Conservation (phyloP, 495 filamentous ascomycete species). For the Lasiosphaeria hispida region DNA sequence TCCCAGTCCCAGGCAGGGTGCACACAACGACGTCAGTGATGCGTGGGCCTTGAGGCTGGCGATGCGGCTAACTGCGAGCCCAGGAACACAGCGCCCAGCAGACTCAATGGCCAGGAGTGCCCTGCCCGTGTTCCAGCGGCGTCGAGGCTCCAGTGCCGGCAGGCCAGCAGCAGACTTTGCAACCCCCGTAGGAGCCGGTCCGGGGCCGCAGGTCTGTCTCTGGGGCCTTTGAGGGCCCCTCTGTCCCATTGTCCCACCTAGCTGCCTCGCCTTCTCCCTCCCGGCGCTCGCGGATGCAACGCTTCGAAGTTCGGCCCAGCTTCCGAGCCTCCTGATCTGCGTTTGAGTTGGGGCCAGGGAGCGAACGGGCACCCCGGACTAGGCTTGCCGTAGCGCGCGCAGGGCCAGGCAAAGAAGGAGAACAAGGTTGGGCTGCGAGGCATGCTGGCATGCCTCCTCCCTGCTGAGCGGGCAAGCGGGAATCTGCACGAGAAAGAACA, state of each 20-base stretch:
- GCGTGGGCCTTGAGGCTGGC: background rate
- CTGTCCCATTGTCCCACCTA: background rate
- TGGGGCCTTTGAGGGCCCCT: background rate
- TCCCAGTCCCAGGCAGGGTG: constrained; percentile 2
- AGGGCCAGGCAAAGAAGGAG: constrained; percentile 1
- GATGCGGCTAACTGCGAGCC: too few relatives aligned
- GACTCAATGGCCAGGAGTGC: too few relatives aligned
- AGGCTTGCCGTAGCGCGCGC: constrained; percentile 20
- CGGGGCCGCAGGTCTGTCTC: too few relatives aligned
- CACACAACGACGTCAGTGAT: background rate
- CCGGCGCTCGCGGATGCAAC: constrained; percentile 12
- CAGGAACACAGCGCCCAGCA: too few relatives aligned
- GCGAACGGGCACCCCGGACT: constrained; percentile 20
- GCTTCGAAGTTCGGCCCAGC: constrained; percentile 23
- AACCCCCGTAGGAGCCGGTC: too few relatives aligned
- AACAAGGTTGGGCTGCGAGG: background rate
- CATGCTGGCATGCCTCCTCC: too few relatives aligned
- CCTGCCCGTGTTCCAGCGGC: too few relatives aligned
- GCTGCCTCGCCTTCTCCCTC: background rate
- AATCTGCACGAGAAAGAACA: too few relatives aligned
- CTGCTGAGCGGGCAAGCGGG: too few relatives aligned
- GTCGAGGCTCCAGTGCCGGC: too few relatives aligned
- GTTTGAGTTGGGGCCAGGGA: constrained; percentile 23
- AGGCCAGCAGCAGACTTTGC: too few relatives aligned
- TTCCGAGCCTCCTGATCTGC: constrained; percentile 36